A percentile compares a stretch with the other conserved stretches of the same genome.
Conservation (phyloP, 2,329 filamentous ascomycete species). For the Leptographium galeiforme region DNA sequence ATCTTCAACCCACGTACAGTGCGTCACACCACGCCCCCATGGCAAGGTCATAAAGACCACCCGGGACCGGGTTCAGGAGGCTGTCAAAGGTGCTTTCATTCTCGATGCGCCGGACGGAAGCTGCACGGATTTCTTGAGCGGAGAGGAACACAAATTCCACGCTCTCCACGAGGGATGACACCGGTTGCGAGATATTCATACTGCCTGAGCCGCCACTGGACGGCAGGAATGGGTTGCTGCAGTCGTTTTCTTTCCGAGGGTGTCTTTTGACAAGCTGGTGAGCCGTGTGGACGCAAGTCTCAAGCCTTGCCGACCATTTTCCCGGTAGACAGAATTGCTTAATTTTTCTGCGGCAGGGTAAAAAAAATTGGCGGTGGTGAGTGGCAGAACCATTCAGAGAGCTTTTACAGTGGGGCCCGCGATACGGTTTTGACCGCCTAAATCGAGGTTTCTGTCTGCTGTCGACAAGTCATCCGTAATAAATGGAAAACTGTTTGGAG, state of each 20-base stretch:
- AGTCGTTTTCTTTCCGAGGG: neutral
- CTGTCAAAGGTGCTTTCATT: slow-evolving; percentile 92
- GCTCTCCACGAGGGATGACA: slow-evolving; percentile 69
- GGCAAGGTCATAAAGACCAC: slow-evolving; percentile 84
- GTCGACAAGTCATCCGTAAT: too few species aligned
- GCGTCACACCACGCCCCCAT: slow-evolving; percentile 82
- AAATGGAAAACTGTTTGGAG: too few species aligned
- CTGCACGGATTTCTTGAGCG: slow-evolving; percentile 65
- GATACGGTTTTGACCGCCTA: too few species aligned
- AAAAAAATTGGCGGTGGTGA: slow-evolving; percentile 14
- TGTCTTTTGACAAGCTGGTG: neutral
- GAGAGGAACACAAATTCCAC: slow-evolving; percentile 85
- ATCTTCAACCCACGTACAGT: slow-evolving; percentile 41
- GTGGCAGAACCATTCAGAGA: slow-evolving; percentile 12
- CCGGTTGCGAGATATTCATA: slow-evolving; percentile 68
- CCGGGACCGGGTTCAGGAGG: slow-evolving; percentile 75
- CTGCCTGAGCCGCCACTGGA: slow-evolving; percentile 2
- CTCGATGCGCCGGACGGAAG: slow-evolving; percentile 89
- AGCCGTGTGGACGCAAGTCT: neutral
- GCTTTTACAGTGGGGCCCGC: neutral
- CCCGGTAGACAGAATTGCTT: neutral
- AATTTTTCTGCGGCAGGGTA: neutral
- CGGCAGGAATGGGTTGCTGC: neutral
- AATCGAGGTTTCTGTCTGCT: too few species aligned
- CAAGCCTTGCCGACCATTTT: neutral